phyloP scores from a whole-genome alignment of 305 asterid species.

The Coffea humblotiana region DNA sequence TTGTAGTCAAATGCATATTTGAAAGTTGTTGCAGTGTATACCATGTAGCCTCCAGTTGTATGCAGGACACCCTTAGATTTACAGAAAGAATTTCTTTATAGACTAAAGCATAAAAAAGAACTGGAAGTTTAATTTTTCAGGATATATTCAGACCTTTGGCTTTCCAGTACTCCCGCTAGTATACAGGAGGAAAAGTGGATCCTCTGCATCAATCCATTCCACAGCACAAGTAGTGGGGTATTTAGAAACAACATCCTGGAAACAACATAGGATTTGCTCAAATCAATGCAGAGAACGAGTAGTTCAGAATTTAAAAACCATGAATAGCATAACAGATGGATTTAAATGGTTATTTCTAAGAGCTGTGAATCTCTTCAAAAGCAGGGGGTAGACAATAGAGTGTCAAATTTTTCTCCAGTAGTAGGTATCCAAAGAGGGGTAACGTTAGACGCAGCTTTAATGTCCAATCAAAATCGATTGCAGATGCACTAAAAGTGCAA shows the following conservation, averaged over 20 bases:
- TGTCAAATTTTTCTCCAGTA: not conserved
- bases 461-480: not conserved
- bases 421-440: not conserved
- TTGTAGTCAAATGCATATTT: constrained; percentile 96
- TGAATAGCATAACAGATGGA: not conserved
- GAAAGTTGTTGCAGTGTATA: constrained; percentile 92
- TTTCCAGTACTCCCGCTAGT: constrained; percentile 99
- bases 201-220: constrained; percentile 97
- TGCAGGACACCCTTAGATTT: constrained; percentile 87
- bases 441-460: not conserved
- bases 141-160: constrained; percentile 70
- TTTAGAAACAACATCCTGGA: constrained; percentile 74
- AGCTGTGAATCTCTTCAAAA: not conserved
- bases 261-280: constrained; percentile 7
- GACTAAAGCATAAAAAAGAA: constrained; percentile 26
- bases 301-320: not conserved
- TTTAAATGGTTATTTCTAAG: not conserved
- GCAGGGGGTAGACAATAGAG: not conserved
- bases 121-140: constrained; percentile 20
- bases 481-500: not conserved
- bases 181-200: constrained; percentile 94
- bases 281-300: constrained; percentile 10
- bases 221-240: constrained; percentile 77
- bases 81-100: constrained; percentile 27
- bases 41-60: constrained; percentile 99